phyloP scores from a whole-genome alignment of 257 asterid species.

The Plantago major region DNA sequence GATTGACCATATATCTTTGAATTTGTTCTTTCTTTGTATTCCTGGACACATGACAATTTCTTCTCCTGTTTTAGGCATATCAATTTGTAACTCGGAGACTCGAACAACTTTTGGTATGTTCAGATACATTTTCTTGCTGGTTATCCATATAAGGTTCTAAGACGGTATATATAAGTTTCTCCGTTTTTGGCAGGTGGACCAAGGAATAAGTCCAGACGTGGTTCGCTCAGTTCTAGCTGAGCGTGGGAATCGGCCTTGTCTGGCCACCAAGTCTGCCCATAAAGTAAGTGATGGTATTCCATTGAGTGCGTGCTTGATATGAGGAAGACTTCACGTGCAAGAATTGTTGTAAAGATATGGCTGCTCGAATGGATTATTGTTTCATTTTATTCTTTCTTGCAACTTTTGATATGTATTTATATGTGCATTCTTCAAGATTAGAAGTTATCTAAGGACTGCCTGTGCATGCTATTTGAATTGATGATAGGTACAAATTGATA shows the following conservation, averaged over 20 bases:
- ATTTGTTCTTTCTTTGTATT: too few species aligned
- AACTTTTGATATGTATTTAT: too few species aligned
- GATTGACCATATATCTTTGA: too few species aligned
- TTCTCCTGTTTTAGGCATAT: conserved; percentile 52
- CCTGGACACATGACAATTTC: conserved; percentile 18
- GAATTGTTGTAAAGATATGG: background rate
- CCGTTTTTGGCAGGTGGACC: conserved; percentile 63
- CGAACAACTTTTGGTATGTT: conserved; percentile 93
- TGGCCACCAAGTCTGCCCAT: conserved; percentile 71
- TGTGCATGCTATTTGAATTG: too few species aligned
- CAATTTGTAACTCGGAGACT: conserved; percentile 89
- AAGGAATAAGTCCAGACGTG: conserved; percentile 74
- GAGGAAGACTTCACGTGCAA: too few species aligned
- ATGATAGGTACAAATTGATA: too few species aligned
- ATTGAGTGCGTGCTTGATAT: background rate
- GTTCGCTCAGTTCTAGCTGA: conserved; percentile 88
- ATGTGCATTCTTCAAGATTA: too few species aligned
- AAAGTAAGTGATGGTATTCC: conserved; percentile 40
- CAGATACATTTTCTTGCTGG: too few species aligned
- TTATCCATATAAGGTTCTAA: too few species aligned
- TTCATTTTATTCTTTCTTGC: background rate
- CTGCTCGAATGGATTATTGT: background rate
- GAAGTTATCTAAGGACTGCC: background rate
- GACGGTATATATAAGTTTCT: too few species aligned
- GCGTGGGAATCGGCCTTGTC: conserved; percentile 74